These are phyloP conservation scores for Phaeosphaeriaceae sp. DNA, from an alignment of 2,329 filamentous ascomycete genomes.

Conservation along the genomic window DNA sequence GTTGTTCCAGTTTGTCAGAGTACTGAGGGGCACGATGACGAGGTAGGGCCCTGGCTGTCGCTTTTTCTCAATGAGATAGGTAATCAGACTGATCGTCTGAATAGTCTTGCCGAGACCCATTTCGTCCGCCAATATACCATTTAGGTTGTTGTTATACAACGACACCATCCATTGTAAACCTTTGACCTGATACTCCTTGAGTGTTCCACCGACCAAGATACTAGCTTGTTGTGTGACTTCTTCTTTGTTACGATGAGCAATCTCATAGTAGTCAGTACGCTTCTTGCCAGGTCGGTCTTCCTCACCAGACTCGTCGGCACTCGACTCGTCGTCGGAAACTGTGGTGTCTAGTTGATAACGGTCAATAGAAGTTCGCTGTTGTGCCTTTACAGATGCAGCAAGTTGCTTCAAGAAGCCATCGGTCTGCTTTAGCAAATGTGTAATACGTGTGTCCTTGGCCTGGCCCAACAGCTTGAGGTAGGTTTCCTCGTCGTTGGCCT, in stretches of 20 bases:
- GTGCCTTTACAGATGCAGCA: constrained; percentile 89
- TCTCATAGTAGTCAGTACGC: constrained; percentile 98
- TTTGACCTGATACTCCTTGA: constrained; percentile 99
- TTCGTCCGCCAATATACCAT: constrained; percentile 97
- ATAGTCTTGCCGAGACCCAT: constrained; percentile 99
- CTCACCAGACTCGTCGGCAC: constrained; percentile 70
- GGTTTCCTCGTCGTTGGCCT: constrained; percentile 98
- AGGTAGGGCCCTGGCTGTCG: constrained; percentile 89
- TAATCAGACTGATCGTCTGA: constrained; percentile 96
- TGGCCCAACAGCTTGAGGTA: constrained; percentile 98
- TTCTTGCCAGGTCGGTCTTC: constrained; percentile 69
- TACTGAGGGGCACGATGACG: constrained; percentile 96
- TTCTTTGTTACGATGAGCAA: constrained; percentile 95
- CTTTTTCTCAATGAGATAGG: constrained; percentile 96
- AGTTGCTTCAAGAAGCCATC: constrained; percentile 97
- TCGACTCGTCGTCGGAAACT: constrained; percentile 56
- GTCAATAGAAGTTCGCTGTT: constrained; percentile 83
- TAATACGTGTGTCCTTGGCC: constrained; percentile 99
- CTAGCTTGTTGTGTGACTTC: constrained; percentile 81
- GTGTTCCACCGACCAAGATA: constrained; percentile 86
- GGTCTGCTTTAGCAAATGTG: constrained; percentile 93
- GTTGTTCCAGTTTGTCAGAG: constrained; percentile 96
- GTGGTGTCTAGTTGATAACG: constrained; percentile 72
- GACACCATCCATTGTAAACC: constrained; percentile 99
- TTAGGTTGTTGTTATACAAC: constrained; percentile 99